Base-by-base conservation (phyloP, 352 stramenopile genomes). In the Phytophthora pini region DNA sequence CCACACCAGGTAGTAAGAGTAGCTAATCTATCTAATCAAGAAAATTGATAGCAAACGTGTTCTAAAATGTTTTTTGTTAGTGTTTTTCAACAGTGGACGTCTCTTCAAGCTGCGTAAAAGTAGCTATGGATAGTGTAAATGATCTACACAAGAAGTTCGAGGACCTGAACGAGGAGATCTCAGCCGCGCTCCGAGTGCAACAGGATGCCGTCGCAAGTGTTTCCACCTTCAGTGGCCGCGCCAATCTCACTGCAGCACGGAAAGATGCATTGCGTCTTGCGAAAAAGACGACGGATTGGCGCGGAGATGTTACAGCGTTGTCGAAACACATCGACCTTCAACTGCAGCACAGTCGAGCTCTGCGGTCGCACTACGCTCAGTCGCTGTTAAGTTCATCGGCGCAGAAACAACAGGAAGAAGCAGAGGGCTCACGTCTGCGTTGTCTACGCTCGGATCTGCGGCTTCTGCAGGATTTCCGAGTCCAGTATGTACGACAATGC, bases 71-170 rank as follows among this genome's bases (percentile, higher is more conserved):
- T 26, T 24, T 13, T 4, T 46, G 7, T 47, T 26, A 5, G 51
- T 29, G 47, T 29, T 57, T 32, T 32, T 32, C 5, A 32, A 0
- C 1, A 20, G 15, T 10, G 6, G 29, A 32, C 41, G 65, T 39
- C 59, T 65, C 39, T 69, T 73, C 46, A 48, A 32, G 29, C 5
- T 32, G 29, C 31, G 31, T 36, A 9, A 9, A 36, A 36, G 31
- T 9, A 20, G 17, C 17, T 20, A 36, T 36, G 31, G 2, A 4
- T 8, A 36, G 9, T 13, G 80, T 79, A 50, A 76, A 81, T 26
- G 81, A 89, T 56, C 74, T 93, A 32, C 75, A 90, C 74, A 83
- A 82, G 45, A 92, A 92, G 60, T 90, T 93, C 38, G 68, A 91
- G 41, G 76, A 75, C 8, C 54, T 92, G 24, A 93, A 92, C 41